These are phyloP conservation scores for Obelidium mucronatum DNA, from an alignment of 192 early-diverging fungal genomes.

Conservation along the genomic window DNA sequence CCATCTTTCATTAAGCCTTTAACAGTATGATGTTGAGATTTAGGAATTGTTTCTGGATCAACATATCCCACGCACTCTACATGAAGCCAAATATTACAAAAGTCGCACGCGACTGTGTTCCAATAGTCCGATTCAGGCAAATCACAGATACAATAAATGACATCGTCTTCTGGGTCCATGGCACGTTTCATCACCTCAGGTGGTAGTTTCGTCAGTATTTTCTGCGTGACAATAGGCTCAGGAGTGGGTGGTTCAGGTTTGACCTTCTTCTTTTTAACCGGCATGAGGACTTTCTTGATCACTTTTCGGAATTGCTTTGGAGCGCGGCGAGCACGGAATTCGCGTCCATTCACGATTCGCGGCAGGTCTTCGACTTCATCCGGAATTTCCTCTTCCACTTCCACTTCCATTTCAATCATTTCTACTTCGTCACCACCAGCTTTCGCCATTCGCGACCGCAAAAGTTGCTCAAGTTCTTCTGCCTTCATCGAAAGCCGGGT, in stretches of 20 bases:
- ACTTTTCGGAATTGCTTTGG: constrained; percentile 30
- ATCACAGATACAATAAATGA: constrained; percentile 31
- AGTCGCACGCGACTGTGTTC: constrained; percentile 29
- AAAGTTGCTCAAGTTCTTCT: neutral
- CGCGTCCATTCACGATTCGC: constrained; percentile 25
- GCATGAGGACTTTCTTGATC: constrained; percentile 26
- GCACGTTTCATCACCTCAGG: constrained; percentile 10
- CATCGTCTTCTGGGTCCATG: constrained; percentile 16
- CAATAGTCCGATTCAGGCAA: constrained; percentile 11
- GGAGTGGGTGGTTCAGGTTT: neutral
- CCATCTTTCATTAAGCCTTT: constrained; percentile 26
- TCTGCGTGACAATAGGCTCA: neutral
- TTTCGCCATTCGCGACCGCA: neutral
- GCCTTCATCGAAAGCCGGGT: neutral
- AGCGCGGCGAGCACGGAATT: constrained; percentile 14
- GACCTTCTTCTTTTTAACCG: neutral
- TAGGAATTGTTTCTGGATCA: constrained; percentile 9
- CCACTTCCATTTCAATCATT: constrained; percentile 31
- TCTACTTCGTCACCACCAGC: neutral
- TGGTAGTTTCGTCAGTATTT: neutral
- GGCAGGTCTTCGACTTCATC: neutral
- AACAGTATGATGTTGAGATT: neutral
- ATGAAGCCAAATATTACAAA: constrained; percentile 30
- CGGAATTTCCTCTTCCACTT: constrained; percentile 28
- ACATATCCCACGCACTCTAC: constrained; percentile 25